These are phyloP conservation scores for Cardamine occulta DNA, from an alignment of 345 rosid genomes.

Conservation along the genomic window DNA sequence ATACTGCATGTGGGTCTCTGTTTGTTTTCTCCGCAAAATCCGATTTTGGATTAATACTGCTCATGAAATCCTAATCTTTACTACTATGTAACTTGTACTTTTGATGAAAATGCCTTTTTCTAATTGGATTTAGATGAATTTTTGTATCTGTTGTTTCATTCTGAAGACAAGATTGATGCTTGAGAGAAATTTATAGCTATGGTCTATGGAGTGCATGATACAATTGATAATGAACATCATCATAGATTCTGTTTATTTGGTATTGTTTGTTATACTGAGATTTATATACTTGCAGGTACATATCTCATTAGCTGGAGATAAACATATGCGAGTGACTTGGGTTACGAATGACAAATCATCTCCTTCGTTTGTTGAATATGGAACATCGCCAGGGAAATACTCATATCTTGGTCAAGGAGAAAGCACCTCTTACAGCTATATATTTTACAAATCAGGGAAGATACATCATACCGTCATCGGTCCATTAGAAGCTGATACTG, in stretches of 20 bases:
- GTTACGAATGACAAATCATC: slow-evolving; percentile 62
- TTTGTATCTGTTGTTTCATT: neutral
- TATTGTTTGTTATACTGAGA: slow-evolving; percentile 55
- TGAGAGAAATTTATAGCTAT: neutral
- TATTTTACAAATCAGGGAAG: slow-evolving; percentile 83
- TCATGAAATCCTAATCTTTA: neutral
- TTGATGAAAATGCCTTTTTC: neutral
- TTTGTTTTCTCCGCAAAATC: slow-evolving; percentile 4
- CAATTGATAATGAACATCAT: slow-evolving; percentile 6
- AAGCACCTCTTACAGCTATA: slow-evolving; percentile 73
- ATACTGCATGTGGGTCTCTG: slow-evolving; percentile 28
- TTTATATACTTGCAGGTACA: slow-evolving; percentile 48
- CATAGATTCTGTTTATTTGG: slow-evolving; percentile 3
- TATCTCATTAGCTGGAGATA: slow-evolving; percentile 80
- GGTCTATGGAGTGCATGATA: neutral
- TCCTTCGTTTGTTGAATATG: slow-evolving; percentile 78
- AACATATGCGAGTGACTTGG: slow-evolving; percentile 84
- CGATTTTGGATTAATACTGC: slow-evolving; percentile 10
- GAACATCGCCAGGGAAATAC: slow-evolving; percentile 75
- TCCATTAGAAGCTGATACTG: slow-evolving; percentile 65
- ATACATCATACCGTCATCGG: slow-evolving; percentile 90
- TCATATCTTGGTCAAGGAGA: slow-evolving; percentile 59
- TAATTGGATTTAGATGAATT: neutral
- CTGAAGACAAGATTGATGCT: neutral
- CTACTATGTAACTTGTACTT: neutral